These are phyloP conservation scores for Tricholoma hemisulphureum DNA, from an alignment of 768 basidiomycete species.

Conservation along the genomic window DNA sequence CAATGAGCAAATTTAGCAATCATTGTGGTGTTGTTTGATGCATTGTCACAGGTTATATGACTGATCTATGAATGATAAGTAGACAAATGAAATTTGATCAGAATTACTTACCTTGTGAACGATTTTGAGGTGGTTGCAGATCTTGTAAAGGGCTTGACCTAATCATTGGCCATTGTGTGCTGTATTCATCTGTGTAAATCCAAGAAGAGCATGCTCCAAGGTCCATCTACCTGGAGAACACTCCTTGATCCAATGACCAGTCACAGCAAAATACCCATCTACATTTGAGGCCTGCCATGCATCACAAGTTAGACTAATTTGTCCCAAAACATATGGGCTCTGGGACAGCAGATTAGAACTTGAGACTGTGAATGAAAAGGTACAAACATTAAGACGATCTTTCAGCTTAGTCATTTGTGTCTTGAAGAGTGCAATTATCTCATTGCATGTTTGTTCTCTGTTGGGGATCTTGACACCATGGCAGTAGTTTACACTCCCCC, in stretches of 20 bases:
- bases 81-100: background rate
- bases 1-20: constrained; percentile 19
- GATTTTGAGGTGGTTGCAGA: constrained; percentile 26
- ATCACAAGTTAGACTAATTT: constrained; percentile 34
- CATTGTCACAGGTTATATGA: constrained; percentile 36
- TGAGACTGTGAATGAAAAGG: background rate
- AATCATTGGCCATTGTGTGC: constrained; percentile 35
- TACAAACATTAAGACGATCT: constrained; percentile 13
- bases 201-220: constrained; percentile 28
- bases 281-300: constrained; percentile 39
- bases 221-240: constrained; percentile 21
- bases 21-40: constrained; percentile 34
- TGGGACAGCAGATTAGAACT: background rate
- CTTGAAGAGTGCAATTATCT: constrained; percentile 23
- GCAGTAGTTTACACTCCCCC: no score
- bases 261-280: constrained; percentile 41
- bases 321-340: constrained; percentile 1
- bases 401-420: background rate
- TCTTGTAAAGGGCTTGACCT: constrained; percentile 32
- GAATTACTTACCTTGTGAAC: constrained; percentile 28
- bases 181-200: constrained; percentile 36
- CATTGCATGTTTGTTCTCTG: constrained; percentile 19
- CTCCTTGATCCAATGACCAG: constrained; percentile 40
- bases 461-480: constrained; percentile 26
- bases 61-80: constrained; percentile 27